Base-by-base conservation (phyloP, 2,329 filamentous ascomycete genomes). In the Neodidymelliopsis sp. region DNA sequence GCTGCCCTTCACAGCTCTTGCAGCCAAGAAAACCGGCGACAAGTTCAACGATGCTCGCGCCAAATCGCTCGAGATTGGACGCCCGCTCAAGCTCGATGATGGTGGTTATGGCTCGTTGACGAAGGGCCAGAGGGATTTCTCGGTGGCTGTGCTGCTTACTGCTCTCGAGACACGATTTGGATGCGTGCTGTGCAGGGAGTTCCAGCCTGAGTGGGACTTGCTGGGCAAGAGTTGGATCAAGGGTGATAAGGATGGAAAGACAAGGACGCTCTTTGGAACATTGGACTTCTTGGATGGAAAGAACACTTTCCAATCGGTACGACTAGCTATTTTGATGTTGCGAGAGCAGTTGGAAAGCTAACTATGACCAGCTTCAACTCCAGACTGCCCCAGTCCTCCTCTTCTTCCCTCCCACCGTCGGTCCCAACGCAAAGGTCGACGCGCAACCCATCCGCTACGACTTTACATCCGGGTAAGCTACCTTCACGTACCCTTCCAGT, bases 191-290 rank as follows among this genome's bases (percentile, higher is more conserved):
- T 99, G 94, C 74, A 83, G 85, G 41, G 90, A 96, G 42, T 96
- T 99, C 73, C 89, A 96, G 72, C 88, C 92, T 1, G 94, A 99
- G 75, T 99, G 91, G 89, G 89, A 95, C 45, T 74, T 97, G 43
- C 77, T 99, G 44, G 84, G 84, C 43, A 89, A 85, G 74, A 94
- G 89, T 75, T 99, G 94, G 94, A 81, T 81, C 54, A 91, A 89
- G 72, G 91, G 90, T 6, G 89, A 96, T 74, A 90, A 88, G 77
- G 78, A 84, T 50, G 87, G 81, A 42, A 81, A 90, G 59, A 88
- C 86, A 20, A 82, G 87, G 54, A 65, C 96, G 57, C 72, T 97
- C 33, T 95, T 93, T 75, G 87, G 84, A 18, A 93, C 89, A 6
- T 76, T 99, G 63, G 94, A 99, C 74, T 99, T 99, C 70, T 74